These are phyloP conservation scores for Fusarium torulosum DNA, from an alignment of 2,329 filamentous ascomycete genomes.

Conservation along the genomic window DNA sequence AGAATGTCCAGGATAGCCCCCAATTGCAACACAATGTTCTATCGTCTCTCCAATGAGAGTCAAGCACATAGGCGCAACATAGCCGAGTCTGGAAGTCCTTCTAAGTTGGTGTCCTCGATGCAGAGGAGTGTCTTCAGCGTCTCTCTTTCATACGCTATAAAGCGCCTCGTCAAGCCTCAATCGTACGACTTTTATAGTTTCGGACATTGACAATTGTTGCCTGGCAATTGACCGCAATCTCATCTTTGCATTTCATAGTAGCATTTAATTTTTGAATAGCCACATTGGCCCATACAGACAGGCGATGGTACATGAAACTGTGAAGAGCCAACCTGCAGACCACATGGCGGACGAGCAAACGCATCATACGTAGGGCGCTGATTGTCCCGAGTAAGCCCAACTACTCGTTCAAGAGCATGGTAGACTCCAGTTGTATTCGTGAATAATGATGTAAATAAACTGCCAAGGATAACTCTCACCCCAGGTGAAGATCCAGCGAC, in stretches of 20 bases:
- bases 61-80: conserved; percentile 7
- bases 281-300: background rate
- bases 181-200: conserved; percentile 37
- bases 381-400: background rate
- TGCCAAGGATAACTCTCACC: background rate
- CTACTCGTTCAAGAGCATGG: background rate
- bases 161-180: conserved; percentile 24
- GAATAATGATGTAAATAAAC: background rate
- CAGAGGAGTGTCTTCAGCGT: conserved; percentile 24
- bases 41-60: conserved; percentile 6
- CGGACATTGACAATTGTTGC: background rate
- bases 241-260: background rate
- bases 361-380: background rate
- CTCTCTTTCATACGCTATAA: conserved; percentile 7
- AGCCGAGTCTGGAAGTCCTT: conserved; percentile 28
- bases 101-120: conserved; percentile 14
- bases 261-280: background rate
- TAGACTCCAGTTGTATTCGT: background rate
- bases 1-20: conserved; percentile 10
- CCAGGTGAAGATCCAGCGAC: too few relatives aligned
- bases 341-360: background rate
- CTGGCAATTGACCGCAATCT: background rate
- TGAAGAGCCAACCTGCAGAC: background rate
- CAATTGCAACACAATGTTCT: conserved; percentile 13
- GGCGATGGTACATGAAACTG: background rate